Base-by-base conservation (phyloP, 2,329 filamentous ascomycete genomes). In the Cercospora brassicicola region DNA sequence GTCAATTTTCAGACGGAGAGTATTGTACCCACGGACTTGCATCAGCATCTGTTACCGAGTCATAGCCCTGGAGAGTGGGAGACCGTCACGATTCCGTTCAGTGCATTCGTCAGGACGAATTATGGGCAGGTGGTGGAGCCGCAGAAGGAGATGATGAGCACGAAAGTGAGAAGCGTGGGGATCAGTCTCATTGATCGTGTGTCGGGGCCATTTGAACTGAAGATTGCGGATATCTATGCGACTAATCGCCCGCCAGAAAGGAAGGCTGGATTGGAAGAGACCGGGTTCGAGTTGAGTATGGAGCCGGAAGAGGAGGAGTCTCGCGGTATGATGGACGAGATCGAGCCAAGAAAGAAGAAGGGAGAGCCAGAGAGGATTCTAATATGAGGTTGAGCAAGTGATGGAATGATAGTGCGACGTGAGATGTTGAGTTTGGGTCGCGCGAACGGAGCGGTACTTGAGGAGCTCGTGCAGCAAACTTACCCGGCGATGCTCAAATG, bases 1-100 rank as follows among this genome's bases (percentile, higher is more conserved):
- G 88, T 99, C 76, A 99, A 99, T 80, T 83, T 99, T 15, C 95
- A 98, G 83, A 97, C 94, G 2, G 94, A 99, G 77, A 92, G 91
- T 1, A 90, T 99, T 65, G 92, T 97, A 59, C 91, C 93, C 10
- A 94, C 93, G n/a, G 95, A 99, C 79, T 85, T 99, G 71, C 95
- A 98, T 79, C 95, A 99, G 79, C 95, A 99, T 80, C 86, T 95
- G 60, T 81, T 99, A 4, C 96, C 93, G 73, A 86, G 90, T 8
- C 90, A 89, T 76, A 87, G 88, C 8, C 89, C 91, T 0, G 93
- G 93, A 0, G 86, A 94, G 75, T 99, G 95, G 95, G 94, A 99
- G 84, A 97, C 95, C 1, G 87, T 97, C n/a, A 80, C 96, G 57
- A 90, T 99, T 71, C 91, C 91, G 70, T 95, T 94, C 86, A 90